Evolutionary conservation across 345 rosid genomes (phyloP).

Genomic region (Eucalyptus cladocalyx): DNA sequence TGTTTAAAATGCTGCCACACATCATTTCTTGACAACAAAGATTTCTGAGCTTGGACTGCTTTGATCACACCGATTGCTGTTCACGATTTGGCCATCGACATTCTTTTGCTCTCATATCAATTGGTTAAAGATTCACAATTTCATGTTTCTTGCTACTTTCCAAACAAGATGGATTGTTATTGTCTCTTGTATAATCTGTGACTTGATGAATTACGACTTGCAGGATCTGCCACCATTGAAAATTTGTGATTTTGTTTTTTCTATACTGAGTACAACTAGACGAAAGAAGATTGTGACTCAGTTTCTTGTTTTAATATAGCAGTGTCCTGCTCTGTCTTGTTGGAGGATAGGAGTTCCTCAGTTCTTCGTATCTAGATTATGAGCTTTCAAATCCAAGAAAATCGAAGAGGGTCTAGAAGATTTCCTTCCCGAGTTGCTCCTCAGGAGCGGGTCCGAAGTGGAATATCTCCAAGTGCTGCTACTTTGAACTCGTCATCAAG

Average conservation of each 20-base stretch:
- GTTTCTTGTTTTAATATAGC: neutral
- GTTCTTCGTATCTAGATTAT: conserved; percentile 1
- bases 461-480: conserved; percentile 9
- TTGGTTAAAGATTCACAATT: neutral
- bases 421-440: conserved; percentile 16
- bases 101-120: neutral
- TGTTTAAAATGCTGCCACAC: neutral
- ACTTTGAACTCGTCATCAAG: neutral
- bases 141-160: neutral
- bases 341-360: neutral
- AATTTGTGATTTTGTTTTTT: neutral
- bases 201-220: neutral
- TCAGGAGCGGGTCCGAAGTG: conserved; percentile 65
- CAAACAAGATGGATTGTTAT: neutral
- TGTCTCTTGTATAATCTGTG: neutral
- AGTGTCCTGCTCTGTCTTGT: neutral
- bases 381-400: conserved; percentile 49
- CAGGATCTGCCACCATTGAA: neutral
- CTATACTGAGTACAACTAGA: neutral
- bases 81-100: neutral
- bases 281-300: neutral
- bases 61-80: neutral
- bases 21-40: neutral
- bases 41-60: neutral
- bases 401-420: conserved; percentile 41